A percentile compares a stretch with the other conserved stretches of the same genome.
Evolutionary conservation across 331 rosid genomes (phyloP).

Genomic region (Saraca asoca): DNA sequence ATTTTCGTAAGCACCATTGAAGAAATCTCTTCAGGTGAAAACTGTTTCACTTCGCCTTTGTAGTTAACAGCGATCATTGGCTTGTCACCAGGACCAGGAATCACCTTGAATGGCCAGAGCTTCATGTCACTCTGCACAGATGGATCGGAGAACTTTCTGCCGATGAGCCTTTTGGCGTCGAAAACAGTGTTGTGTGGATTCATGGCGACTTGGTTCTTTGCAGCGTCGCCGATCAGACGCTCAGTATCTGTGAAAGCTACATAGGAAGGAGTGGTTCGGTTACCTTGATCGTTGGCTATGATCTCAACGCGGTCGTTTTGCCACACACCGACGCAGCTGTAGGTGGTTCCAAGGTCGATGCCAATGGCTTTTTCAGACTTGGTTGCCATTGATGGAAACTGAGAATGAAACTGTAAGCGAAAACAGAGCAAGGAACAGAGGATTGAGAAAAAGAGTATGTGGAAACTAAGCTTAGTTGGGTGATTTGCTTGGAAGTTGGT

Average conservation of each 20-base stretch:
- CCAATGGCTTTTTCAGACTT: slow-evolving; percentile 21
- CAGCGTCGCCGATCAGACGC: slow-evolving; percentile 29
- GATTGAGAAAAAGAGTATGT: not conserved
- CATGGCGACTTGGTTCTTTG: slow-evolving; percentile 30
- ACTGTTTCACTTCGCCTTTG: slow-evolving; percentile 27
- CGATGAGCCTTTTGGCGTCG: slow-evolving; percentile 27
- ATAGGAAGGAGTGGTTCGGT: slow-evolving; percentile 30
- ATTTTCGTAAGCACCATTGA: slow-evolving; percentile 28
- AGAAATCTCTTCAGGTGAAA: slow-evolving; percentile 15
- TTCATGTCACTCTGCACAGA: slow-evolving; percentile 24
- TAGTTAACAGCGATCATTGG: slow-evolving; percentile 24
- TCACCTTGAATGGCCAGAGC: slow-evolving; percentile 30
- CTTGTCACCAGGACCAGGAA: slow-evolving; percentile 17
- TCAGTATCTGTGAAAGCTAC: slow-evolving; percentile 28
- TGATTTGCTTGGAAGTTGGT: not conserved
- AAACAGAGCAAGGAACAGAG: not conserved
- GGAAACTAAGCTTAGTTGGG: too few species aligned
- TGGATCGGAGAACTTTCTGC: slow-evolving; percentile 14
- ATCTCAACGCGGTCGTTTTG: slow-evolving; percentile 32
- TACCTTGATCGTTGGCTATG: slow-evolving; percentile 28
- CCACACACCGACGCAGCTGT: slow-evolving; percentile 34
- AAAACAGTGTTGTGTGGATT: slow-evolving; percentile 28
- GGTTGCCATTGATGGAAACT: slow-evolving; percentile 10
- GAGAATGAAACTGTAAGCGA: not conserved
- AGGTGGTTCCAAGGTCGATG: slow-evolving; percentile 34